Conservation (phyloP, 352 stramenopile species). For the Phytophthora colocasiae region DNA sequence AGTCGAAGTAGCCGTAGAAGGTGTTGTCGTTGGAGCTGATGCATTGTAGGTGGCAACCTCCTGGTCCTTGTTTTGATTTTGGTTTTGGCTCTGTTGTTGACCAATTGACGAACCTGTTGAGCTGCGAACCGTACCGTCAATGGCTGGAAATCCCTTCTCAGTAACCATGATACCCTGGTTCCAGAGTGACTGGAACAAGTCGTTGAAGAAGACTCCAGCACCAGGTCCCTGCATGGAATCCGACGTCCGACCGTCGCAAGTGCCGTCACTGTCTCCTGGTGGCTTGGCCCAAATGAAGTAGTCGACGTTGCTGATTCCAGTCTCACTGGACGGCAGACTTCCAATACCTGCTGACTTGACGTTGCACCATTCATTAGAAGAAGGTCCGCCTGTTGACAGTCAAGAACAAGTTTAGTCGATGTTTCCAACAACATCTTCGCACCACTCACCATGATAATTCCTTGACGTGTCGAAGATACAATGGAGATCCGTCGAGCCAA, state of each 20-base stretch:
- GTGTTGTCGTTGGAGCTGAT: constrained; percentile 12
- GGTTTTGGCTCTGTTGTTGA: constrained; percentile 10
- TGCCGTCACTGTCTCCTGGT: constrained; percentile 68
- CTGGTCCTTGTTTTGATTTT: constrained; percentile 7
- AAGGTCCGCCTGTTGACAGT: constrained; percentile 22
- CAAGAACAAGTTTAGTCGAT: constrained; percentile 6
- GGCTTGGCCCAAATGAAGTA: constrained; percentile 83
- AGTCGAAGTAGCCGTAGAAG: constrained; percentile 15
- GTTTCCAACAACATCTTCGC: not conserved
- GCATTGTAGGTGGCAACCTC: constrained; percentile 18
- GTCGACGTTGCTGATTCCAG: constrained; percentile 62
- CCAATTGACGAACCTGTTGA: constrained; percentile 19
- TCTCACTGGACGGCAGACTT: constrained; percentile 55
- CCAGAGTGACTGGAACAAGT: constrained; percentile 65
- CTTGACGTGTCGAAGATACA: constrained; percentile 77
- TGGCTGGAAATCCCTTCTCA: constrained; percentile 43
- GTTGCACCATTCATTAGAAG: constrained; percentile 75
- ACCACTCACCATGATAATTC: constrained; percentile 50
- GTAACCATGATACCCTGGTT: constrained; percentile 75
- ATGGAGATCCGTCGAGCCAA: constrained; percentile 43
- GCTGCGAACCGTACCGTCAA: constrained; percentile 42
- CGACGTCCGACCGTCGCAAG: constrained; percentile 46
- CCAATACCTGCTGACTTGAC: constrained; percentile 67
- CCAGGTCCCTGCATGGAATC: constrained; percentile 60
- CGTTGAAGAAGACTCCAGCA: constrained; percentile 64